These are phyloP conservation scores for Elaeis oleifera DNA, from an alignment of 202 grass and related monocot genomes.

Conservation along the genomic window DNA sequence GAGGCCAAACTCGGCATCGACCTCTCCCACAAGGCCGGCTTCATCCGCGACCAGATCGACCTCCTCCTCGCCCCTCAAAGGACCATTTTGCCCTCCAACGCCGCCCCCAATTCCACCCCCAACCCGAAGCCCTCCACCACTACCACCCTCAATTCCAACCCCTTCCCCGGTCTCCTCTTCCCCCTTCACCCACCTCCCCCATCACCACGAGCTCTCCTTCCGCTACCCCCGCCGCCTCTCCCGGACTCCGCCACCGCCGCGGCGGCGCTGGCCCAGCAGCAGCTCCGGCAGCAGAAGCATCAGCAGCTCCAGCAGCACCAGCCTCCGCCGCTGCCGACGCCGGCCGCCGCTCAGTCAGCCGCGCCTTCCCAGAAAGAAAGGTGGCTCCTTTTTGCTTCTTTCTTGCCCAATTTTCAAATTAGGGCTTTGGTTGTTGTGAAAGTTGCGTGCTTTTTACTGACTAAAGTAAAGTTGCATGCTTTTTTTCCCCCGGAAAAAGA, in stretches of 20 bases:
- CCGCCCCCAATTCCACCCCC: not conserved
- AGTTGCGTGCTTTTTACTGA: too few species aligned
- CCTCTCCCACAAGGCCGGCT: slow-evolving; percentile 69
- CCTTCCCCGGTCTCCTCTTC: slow-evolving; percentile 3
- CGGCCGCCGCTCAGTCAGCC: slow-evolving; percentile 2
- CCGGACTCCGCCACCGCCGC: not conserved
- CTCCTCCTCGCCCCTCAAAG: slow-evolving; percentile 44
- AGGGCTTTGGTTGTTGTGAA: slow-evolving; percentile 8
- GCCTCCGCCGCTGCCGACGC: slow-evolving; percentile 16
- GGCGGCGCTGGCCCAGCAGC: slow-evolving; percentile 29
- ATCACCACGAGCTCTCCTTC: slow-evolving; percentile 12
- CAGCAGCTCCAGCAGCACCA: slow-evolving; percentile 35
- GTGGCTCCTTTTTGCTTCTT: slow-evolving; percentile 30
- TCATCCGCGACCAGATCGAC: slow-evolving; percentile 80
- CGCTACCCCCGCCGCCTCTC: slow-evolving; percentile 18
- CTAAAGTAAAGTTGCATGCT: too few species aligned
- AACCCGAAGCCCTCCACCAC: not conserved
- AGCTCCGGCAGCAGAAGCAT: slow-evolving; percentile 44
- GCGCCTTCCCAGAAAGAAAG: slow-evolving; percentile 46
- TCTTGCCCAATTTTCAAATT: slow-evolving; percentile 1
- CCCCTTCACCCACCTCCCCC: slow-evolving; percentile 22
- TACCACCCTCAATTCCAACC: too few species aligned
- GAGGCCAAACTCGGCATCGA: slow-evolving; percentile 74
- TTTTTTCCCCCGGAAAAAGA: too few species aligned
- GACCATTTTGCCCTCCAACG: slow-evolving; percentile 39